Conservation (phyloP, 495 filamentous ascomycete genomes). For the Podospora australis region DNA sequence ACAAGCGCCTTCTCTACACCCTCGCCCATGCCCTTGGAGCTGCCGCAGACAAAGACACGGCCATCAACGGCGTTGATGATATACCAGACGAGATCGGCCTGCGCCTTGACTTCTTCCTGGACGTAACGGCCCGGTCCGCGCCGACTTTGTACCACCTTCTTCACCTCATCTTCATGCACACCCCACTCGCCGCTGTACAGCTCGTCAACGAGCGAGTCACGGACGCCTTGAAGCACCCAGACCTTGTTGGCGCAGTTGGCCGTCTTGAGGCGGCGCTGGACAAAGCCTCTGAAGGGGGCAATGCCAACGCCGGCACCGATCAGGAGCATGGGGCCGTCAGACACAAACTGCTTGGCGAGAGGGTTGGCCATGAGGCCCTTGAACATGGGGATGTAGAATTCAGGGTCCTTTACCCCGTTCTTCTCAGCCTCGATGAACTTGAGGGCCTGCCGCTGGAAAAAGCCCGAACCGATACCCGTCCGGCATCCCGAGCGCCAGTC, state of each 20-base stretch:
- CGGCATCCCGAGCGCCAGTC: constrained; percentile 69
- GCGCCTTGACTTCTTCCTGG: constrained; percentile 76
- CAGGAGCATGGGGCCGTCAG: constrained; percentile 93
- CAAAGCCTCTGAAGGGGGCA: constrained; percentile 94
- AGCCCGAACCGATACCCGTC: constrained; percentile 72
- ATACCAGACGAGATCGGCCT: constrained; percentile 94
- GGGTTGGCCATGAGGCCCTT: constrained; percentile 98
- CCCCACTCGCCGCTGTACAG: constrained; percentile 96
- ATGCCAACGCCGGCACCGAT: constrained; percentile 96
- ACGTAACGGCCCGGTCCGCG: constrained; percentile 72
- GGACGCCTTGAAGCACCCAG: constrained; percentile 96
- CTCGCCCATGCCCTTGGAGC: constrained; percentile 92
- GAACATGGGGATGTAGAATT: constrained; percentile 88
- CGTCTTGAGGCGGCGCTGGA: constrained; percentile 86
- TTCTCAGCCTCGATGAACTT: constrained; percentile 58
- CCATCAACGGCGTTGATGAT: constrained; percentile 92
- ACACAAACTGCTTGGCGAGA: constrained; percentile 77
- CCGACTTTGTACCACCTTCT: constrained; percentile 86
- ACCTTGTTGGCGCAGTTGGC: constrained; percentile 99
- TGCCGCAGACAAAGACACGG: constrained; percentile 91
- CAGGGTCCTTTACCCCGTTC: constrained; percentile 46
- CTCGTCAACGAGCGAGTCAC: constrained; percentile 87
- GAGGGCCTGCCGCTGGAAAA: constrained; percentile 73
- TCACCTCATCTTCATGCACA: constrained; percentile 85
- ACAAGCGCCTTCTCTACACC: constrained; percentile 80